Evolutionary conservation across 192 early-diverging fungal species (phyloP).

Genomic region (Entomortierella chlamydospora): DNA sequence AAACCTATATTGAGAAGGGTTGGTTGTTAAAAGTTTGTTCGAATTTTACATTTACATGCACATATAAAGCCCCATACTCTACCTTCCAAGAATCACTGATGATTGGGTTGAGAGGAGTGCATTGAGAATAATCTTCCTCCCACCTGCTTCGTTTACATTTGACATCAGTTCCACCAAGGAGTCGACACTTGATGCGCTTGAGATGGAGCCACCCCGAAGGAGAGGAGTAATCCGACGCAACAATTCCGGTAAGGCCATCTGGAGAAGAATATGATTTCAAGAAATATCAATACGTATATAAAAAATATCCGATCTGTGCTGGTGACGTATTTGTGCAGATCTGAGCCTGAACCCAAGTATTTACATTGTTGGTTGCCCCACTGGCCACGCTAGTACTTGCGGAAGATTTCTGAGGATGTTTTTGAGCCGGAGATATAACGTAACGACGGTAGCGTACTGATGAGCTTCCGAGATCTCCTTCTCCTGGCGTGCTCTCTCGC

Average conservation of each 20-base stretch:
- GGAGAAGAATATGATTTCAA: neutral
- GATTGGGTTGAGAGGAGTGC: constrained; percentile 19
- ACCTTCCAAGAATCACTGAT: constrained; percentile 2
- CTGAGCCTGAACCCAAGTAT: too few relatives aligned
- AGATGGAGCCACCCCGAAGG: constrained; percentile 29
- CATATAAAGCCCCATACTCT: too few relatives aligned
- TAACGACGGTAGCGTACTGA: neutral
- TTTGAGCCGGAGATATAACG: neutral
- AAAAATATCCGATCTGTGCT: too few relatives aligned
- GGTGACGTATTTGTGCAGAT: too few relatives aligned
- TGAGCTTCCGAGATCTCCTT: constrained; percentile 24
- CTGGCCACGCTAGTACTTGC: neutral
- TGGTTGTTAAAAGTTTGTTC: neutral
- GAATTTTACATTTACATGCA: too few relatives aligned
- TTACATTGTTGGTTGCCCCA: too few relatives aligned
- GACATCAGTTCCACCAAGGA: constrained; percentile 14
- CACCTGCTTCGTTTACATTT: neutral
- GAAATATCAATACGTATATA: too few relatives aligned
- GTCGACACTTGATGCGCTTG: neutral
- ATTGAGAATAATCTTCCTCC: constrained; percentile 25
- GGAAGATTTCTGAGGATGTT: too few relatives aligned
- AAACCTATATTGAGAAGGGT: constrained; percentile 11
- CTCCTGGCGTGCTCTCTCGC: constrained; percentile 2
- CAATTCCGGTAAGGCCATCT: neutral
- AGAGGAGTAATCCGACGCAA: neutral